phyloP scores from a whole-genome alignment of 805 yeast species.

The Metschnikowia peoriensis region DNA sequence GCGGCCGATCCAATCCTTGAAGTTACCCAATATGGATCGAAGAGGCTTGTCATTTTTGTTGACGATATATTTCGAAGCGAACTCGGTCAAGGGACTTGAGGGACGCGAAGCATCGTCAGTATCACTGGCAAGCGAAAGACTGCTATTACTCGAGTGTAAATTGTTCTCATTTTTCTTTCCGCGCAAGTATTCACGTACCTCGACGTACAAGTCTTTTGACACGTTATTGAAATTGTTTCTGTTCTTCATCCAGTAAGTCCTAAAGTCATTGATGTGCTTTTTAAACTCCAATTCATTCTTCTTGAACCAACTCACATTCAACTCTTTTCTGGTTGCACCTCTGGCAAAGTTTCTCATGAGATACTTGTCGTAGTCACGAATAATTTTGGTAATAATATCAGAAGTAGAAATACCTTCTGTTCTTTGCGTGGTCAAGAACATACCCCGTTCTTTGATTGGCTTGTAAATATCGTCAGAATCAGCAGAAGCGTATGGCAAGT shows the following conservation, averaged over 20 bases:
- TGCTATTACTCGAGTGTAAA: constrained; percentile 17
- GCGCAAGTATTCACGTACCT: constrained; percentile 71
- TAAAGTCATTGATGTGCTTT: constrained; percentile 83
- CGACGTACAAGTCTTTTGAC: constrained; percentile 80
- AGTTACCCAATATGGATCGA: constrained; percentile 38
- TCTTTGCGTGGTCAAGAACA: constrained; percentile 91
- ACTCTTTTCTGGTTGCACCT: constrained; percentile 94
- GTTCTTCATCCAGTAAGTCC: constrained; percentile 80
- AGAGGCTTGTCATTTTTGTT: constrained; percentile 41
- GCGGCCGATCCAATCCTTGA: constrained; percentile 39
- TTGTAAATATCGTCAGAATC: constrained; percentile 89
- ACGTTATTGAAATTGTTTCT: constrained; percentile 65
- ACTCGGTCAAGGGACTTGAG: constrained; percentile 61
- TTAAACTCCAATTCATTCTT: constrained; percentile 94
- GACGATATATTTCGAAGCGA: constrained; percentile 62
- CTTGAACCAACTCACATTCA: constrained; percentile 96
- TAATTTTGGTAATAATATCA: constrained; percentile 92
- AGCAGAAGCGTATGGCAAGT: constrained; percentile 88
- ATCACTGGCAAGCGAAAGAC: constrained; percentile 22
- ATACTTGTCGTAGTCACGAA: constrained; percentile 94
- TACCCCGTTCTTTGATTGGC: constrained; percentile 88
- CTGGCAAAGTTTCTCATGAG: constrained; percentile 96
- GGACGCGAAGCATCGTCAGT: constrained; percentile 30
- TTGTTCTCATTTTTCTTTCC: constrained; percentile 37
- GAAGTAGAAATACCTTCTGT: constrained; percentile 96